Evolutionary conservation across 129 eudicot species (phyloP), one percentile per base, ranked within the genome.

Genomic region (Ambrosia trifida): DNA sequence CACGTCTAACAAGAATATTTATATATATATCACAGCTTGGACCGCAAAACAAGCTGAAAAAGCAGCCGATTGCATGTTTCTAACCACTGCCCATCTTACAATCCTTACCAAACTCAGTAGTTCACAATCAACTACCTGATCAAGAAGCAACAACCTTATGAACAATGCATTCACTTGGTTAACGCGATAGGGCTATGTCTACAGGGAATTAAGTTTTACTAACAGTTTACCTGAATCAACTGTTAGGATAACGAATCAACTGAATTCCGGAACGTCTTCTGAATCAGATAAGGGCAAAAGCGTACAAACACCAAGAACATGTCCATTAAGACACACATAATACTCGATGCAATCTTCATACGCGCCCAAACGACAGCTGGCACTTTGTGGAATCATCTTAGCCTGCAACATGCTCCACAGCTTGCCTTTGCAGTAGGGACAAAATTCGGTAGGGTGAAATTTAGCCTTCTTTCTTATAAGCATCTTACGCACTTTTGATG

Each of bases 261-360:
- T 83, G 64, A 79, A 43, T 53, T 85, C 95, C 11, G 96, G 85
- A 9, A 79, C 89, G 80, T 80, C 98, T 40, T 93, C 98, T 0
- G 98, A 79, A 64, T 89, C 96, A 76, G 96, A 89, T 76, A 89
- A 82, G 20, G 96, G 90, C 77, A 89, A 76, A 71, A 93, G 95
- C 32, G 96, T 89, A 76, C 98, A 93, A 31, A 89, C 72, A 44
- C 98, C 98, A 74, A 93, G 91, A 75, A 93, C 85, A 50, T 93
- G 98, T 8, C 98, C 98, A 74, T 93, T 93, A 19, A 93, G 88
- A 79, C 98, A 93, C 69, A 93, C 98, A 80, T 82, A 89, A 69
- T 93, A 93, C 83, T 93, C 98, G 6, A 89, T 80, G 70, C 87
- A 84, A 76, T 93, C 98, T 64, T 93, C 98, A 79, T 93, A 89